These are phyloP conservation scores for Prunus yedoensis DNA, from an alignment of 331 rosid species.

Conservation along the genomic window DNA sequence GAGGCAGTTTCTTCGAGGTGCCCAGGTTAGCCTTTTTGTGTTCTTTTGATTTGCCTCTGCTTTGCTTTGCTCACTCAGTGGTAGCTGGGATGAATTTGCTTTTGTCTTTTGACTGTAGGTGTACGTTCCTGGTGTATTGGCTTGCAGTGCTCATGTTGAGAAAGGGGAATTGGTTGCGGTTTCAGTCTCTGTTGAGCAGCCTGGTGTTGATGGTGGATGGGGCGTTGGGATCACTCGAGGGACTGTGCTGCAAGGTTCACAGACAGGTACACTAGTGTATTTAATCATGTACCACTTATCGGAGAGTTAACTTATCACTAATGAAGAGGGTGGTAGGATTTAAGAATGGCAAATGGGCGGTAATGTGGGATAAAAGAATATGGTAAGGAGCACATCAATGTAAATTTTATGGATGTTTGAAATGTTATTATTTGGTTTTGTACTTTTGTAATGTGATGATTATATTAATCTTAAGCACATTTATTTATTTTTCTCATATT, in stretches of 20 bases:
- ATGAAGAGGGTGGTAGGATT: no score
- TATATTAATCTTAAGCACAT: neutral
- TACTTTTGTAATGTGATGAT: neutral
- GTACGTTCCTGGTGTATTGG: constrained; percentile 87
- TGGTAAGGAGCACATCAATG: neutral
- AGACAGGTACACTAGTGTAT: constrained; percentile 43
- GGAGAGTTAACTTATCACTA: no score
- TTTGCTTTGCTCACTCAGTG: neutral
- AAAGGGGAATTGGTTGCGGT: constrained; percentile 74
- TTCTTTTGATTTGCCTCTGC: neutral
- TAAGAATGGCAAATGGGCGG: neutral
- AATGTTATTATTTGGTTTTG: neutral
- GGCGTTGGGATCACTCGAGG: constrained; percentile 78
- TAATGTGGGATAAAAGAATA: neutral
- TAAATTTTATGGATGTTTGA: neutral
- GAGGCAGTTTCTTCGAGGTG: constrained; percentile 97
- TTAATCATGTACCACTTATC: neutral
- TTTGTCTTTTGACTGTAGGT: constrained; percentile 39
- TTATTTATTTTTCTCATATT: neutral
- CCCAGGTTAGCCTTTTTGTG: constrained; percentile 56
- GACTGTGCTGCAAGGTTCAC: constrained; percentile 67
- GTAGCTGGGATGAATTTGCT: neutral
- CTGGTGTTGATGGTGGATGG: constrained; percentile 72
- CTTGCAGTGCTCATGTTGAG: constrained; percentile 94
- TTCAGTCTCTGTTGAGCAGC: constrained; percentile 85